Conservation (phyloP, 2,329 filamentous ascomycete species). For the Ophiosphaerella narmari region DNA sequence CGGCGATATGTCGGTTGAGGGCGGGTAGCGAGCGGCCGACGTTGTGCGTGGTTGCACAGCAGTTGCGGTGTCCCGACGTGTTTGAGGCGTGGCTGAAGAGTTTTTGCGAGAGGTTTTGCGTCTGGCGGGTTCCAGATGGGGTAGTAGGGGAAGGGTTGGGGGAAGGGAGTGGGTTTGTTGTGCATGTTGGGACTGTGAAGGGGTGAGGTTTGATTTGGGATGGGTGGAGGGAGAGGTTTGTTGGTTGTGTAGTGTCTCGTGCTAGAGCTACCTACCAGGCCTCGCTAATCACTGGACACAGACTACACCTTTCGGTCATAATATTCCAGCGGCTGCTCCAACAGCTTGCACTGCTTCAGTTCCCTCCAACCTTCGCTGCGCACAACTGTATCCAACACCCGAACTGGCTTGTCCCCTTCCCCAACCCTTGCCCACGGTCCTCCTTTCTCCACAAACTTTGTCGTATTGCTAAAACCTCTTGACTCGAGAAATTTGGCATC, state of each 20-base stretch:
- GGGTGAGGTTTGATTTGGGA: constrained; percentile 1
- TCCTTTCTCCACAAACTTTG: constrained; percentile 11
- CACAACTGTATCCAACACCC: constrained; percentile 31
- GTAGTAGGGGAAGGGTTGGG: constrained; percentile 64
- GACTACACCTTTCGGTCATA: constrained; percentile 12
- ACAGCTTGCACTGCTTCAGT: constrained; percentile 28
- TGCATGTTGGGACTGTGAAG: constrained; percentile 68
- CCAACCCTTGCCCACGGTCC: constrained; percentile 21
- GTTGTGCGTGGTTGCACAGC: constrained; percentile 83
- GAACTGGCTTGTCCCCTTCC: constrained; percentile 12
- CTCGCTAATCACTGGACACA: too few relatives aligned
- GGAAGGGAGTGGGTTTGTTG: constrained; percentile 73
- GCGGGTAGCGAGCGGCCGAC: constrained; percentile 54
- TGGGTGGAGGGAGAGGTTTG: background rate
- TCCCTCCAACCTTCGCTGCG: constrained; percentile 28
- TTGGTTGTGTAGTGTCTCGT: too few relatives aligned
- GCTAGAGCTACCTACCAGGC: too few relatives aligned
- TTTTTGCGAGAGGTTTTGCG: constrained; percentile 69
- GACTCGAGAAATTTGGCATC: constrained; percentile 23
- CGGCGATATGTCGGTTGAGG: constrained; percentile 70
- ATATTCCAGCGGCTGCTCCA: constrained; percentile 30
- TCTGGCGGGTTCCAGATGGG: constrained; percentile 75
- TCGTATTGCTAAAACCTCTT: constrained; percentile 35
- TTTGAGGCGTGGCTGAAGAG: constrained; percentile 79
- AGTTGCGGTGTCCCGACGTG: constrained; percentile 82